phyloP scores from a whole-genome alignment of 2,329 filamentous ascomycete species.

The Colletotrichum limetticola region DNA sequence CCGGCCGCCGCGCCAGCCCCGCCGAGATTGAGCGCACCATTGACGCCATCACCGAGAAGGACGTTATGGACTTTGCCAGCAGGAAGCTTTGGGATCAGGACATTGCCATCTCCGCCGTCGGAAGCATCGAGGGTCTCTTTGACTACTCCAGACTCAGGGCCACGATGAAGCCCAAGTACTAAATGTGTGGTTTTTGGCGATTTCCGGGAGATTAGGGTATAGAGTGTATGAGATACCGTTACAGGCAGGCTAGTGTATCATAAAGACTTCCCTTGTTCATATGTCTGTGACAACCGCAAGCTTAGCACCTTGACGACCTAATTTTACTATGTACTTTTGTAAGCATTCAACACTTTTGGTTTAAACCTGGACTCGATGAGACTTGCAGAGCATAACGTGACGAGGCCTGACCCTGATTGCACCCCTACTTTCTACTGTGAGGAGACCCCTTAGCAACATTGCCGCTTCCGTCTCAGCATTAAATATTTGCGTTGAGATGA shows the following conservation, averaged over 20 bases:
- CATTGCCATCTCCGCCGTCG: slow-evolving; percentile 91
- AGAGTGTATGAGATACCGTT: slow-evolving; percentile 68
- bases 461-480: no score
- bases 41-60: slow-evolving; percentile 89
- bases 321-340: slow-evolving; percentile 28
- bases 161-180: slow-evolving; percentile 87
- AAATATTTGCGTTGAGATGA: no score
- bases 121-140: slow-evolving; percentile 86
- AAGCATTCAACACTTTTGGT: not conserved
- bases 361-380: not conserved
- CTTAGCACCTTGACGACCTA: slow-evolving; percentile 30
- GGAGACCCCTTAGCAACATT: no score
- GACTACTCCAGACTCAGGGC: slow-evolving; percentile 83
- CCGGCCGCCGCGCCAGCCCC: slow-evolving; percentile 88
- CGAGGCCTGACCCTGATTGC: not conserved
- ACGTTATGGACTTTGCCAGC: slow-evolving; percentile 96
- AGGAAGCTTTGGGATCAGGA: slow-evolving; percentile 98
- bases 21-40: slow-evolving; percentile 96
- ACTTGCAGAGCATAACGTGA: not conserved
- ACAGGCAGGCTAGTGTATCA: slow-evolving; percentile 64
- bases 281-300: slow-evolving; percentile 33
- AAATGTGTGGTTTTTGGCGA: slow-evolving; percentile 40
- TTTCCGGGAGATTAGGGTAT: slow-evolving; percentile 57
- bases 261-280: slow-evolving; percentile 50
- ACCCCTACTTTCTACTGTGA: no score